These are phyloP conservation scores for Trametes pubescens DNA, from an alignment of 1,284 basidiomycete genomes.

Conservation along the genomic window DNA sequence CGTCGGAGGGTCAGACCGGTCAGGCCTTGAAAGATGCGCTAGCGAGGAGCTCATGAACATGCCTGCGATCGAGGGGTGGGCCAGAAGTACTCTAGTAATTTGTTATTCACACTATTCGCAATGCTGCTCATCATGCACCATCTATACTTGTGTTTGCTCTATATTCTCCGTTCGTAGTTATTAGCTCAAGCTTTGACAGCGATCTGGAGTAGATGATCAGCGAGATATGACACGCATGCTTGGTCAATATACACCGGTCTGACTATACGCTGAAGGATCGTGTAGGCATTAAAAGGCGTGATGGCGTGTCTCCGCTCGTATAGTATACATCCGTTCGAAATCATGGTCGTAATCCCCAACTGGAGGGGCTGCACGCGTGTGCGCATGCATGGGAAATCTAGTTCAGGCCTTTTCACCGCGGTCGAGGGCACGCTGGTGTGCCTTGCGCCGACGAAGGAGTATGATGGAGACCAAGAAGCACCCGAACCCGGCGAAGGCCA, in stretches of 20 bases:
- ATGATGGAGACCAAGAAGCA: conserved; percentile 17
- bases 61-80: neutral
- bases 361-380: neutral
- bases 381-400: neutral
- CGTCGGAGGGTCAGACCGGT: neutral
- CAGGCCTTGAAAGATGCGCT: conserved; percentile 9
- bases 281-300: neutral
- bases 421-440: neutral
- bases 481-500: conserved; percentile 17
- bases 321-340: neutral
- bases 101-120: neutral
- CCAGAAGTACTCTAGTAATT: conserved; percentile 11
- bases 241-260: too few relatives aligned
- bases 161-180: neutral
- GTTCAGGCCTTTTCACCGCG: neutral
- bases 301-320: neutral
- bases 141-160: neutral
- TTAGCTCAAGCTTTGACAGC: too few relatives aligned
- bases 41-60: neutral
- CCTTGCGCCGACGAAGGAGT: conserved; percentile 16
- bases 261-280: neutral
- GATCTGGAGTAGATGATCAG: too few relatives aligned
- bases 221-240: too few relatives aligned
- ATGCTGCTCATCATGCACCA: neutral
- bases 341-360: neutral